A percentile compares a stretch with the other conserved stretches of the same genome.
Evolutionary conservation across 805 yeast species (phyloP).

Genomic region (Zygotorulaspora sp.): DNA sequence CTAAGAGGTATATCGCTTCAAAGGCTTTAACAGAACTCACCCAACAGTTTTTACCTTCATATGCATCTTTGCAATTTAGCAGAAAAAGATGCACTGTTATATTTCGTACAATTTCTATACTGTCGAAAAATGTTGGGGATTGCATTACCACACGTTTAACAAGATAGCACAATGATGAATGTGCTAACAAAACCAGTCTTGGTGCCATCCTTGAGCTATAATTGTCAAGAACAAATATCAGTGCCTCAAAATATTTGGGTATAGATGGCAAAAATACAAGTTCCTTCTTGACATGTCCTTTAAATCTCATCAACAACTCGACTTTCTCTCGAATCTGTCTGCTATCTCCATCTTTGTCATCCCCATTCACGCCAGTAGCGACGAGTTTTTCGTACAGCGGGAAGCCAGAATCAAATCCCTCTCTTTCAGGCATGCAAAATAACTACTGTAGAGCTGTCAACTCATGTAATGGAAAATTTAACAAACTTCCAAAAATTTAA

Average conservation of each 20-base stretch:
- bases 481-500: too few relatives aligned
- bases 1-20: constrained; percentile 31
- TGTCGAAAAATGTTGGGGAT: constrained; percentile 23
- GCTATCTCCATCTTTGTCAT: background rate
- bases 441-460: background rate
- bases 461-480: background rate
- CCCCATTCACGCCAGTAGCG: background rate
- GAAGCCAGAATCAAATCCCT: constrained; percentile 6
- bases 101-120: constrained; percentile 7
- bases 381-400: constrained; percentile 14
- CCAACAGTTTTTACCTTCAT: constrained; percentile 29
- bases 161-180: constrained; percentile 43
- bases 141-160: constrained; percentile 42
- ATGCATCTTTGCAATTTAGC: constrained; percentile 9
- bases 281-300: constrained; percentile 37
- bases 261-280: constrained; percentile 25
- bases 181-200: constrained; percentile 28
- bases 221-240: constrained; percentile 16
- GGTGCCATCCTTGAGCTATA: background rate
- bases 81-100: constrained; percentile 16
- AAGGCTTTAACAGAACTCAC: constrained; percentile 29
- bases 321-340: constrained; percentile 18
- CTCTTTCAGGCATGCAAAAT: constrained; percentile 10
- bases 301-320: constrained; percentile 24
- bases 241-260: constrained; percentile 25